phyloP scores from a whole-genome alignment of 345 rosid genomes.

The Bruguiera sexangula region DNA sequence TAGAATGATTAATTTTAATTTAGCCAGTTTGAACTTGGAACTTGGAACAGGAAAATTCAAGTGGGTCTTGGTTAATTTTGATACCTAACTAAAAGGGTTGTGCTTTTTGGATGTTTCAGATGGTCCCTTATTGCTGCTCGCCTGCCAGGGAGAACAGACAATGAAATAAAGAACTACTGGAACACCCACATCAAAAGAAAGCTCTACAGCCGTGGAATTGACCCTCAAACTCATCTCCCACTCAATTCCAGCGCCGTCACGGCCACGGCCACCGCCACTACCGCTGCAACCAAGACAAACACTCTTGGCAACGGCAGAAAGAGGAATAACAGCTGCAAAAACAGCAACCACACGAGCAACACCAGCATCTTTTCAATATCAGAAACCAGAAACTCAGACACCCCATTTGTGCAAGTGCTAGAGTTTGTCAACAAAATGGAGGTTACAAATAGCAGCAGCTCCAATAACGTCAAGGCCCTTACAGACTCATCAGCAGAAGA shows the following conservation, averaged over 20 bases:
- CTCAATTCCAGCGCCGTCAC: constrained; percentile 5
- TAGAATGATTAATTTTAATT: no score
- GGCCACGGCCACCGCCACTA: background rate
- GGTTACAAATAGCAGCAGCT: background rate
- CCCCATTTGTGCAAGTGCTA: background rate
- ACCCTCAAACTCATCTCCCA: constrained; percentile 57
- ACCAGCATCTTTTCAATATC: background rate
- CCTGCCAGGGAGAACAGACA: constrained; percentile 81
- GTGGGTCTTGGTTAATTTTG: background rate
- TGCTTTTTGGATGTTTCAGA: constrained; percentile 15
- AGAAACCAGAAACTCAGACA: background rate
- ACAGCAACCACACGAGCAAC: background rate
- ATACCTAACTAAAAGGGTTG: background rate
- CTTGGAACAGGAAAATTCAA: constrained; percentile 13
- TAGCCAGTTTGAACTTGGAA: no score
- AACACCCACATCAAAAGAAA: constrained; percentile 83
- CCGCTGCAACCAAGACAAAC: background rate
- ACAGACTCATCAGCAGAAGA: constrained; percentile 9
- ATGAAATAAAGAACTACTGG: constrained; percentile 86
- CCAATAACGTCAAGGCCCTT: background rate
- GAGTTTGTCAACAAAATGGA: background rate
- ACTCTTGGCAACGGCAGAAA: background rate
- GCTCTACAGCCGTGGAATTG: constrained; percentile 67
- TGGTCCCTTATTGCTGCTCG: constrained; percentile 82
- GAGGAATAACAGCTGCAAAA: background rate